A percentile compares a stretch with the other conserved stretches of the same genome.
These are phyloP conservation scores for Wallacemonas collosoma DNA, from an alignment of 208 protist genomes.

Conservation along the genomic window DNA sequence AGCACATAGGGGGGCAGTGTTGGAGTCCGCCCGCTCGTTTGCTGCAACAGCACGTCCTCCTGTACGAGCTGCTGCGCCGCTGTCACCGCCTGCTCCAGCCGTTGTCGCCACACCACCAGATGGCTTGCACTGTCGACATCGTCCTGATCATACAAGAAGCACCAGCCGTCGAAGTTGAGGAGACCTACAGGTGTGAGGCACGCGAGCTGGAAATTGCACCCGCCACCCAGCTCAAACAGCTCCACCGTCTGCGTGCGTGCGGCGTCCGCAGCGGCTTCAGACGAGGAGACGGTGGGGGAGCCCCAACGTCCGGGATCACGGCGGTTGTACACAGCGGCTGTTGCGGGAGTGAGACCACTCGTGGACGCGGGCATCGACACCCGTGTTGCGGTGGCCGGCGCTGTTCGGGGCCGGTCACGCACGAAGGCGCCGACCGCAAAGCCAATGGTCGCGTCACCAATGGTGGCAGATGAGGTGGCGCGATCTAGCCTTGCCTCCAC, in stretches of 20 bases:
- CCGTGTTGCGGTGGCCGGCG: neutral
- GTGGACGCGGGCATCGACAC: too few relatives aligned
- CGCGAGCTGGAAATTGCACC: slow-evolving; percentile 49
- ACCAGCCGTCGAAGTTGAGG: slow-evolving; percentile 73
- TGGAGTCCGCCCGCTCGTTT: neutral
- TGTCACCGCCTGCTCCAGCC: slow-evolving; percentile 16
- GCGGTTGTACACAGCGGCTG: neutral
- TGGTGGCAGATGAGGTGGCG: neutral
- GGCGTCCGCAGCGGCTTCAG: neutral
- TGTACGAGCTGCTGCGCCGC: neutral
- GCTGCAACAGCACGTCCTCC: neutral
- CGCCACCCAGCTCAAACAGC: slow-evolving; percentile 81
- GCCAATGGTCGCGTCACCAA: slow-evolving; percentile 59
- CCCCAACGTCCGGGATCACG: neutral
- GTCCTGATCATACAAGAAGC: slow-evolving; percentile 72
- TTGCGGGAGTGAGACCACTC: neutral
- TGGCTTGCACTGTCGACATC: slow-evolving; percentile 58
- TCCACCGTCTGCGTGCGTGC: slow-evolving; percentile 39
- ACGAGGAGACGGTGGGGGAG: neutral
- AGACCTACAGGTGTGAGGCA: slow-evolving; percentile 45
- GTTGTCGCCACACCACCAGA: slow-evolving; percentile 55
- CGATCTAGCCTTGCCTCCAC: slow-evolving; percentile 6
- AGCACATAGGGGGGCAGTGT: slow-evolving; percentile 39
- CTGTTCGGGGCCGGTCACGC: slow-evolving; percentile 22
- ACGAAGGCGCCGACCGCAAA: slow-evolving; percentile 54